Base-by-base conservation (phyloP, 2,329 filamentous ascomycete genomes). In the Clonostachys chloroleuca region DNA sequence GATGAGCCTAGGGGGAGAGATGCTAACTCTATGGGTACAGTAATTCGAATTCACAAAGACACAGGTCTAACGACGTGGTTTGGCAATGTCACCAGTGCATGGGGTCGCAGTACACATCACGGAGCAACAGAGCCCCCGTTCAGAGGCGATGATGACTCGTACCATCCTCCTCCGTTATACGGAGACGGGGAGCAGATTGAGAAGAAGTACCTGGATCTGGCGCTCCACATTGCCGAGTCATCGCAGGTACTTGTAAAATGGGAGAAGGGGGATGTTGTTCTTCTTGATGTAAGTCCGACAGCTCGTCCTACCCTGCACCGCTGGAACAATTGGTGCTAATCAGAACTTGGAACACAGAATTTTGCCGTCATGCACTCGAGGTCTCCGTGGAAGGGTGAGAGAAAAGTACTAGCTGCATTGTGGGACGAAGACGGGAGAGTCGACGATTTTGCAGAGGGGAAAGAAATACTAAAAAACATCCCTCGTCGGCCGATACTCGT, bases 61-160 rank as follows among this genome's bases (percentile, higher is more conserved):
- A 62, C 56, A 1, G 57, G 54, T 1, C 45, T 58, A 4, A 53
- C 56, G 1, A 59, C 58, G 0, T 65, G 58, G 52, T 67, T 66
- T 40, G 64, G 63, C 7, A 64, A 65, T 43, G 49, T 66, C n/a
- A 65, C 64, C 8, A 61, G 57, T 14, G 62, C 62, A 3, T 66
- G 62, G 62, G 63, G 61, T 5, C 56, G 61, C 12, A 65, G 60
- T 42, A 54, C 46, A 14, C 55, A 61, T 33, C 63, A 64, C 43
- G 61, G 62, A 13, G 63, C 61, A 33, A 65, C 62, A 2, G 49
- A 54, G 17, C 54, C 56, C 10, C 61, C 62, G 0, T 63, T 62
- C 46, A 54, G 51, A 14, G 61, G 60, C 5, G 60, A 65, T 39
- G 60, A 65, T 39, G 56, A 49, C n/a, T 61, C 59, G 3, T 66